Percentiles rank a stretch among this genome's conserved stretches.
Evolutionary conservation across 106 monocot species (phyloP).

Genomic region (Posidonia australis): DNA sequence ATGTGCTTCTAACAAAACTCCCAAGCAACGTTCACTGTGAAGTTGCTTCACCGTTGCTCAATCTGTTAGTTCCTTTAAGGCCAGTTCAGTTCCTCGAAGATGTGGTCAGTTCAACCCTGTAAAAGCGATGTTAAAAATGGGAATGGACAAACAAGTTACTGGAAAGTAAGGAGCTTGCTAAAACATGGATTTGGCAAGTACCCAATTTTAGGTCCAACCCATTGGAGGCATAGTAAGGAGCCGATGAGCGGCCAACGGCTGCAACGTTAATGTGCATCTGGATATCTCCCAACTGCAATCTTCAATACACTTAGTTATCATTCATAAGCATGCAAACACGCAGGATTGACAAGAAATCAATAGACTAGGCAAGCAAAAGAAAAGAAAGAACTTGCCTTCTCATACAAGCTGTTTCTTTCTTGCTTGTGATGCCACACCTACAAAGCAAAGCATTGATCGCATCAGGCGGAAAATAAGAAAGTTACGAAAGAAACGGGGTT

Average conservation of each 20-base stretch:
- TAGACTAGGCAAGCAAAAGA: background rate
- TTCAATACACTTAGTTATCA: background rate
- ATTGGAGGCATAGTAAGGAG: background rate
- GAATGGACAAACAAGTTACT: too few relatives aligned
- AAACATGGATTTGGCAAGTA: too few relatives aligned
- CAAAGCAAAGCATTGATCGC: background rate
- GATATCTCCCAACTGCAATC: background rate
- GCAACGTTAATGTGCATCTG: background rate
- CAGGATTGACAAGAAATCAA: background rate
- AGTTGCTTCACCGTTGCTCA: too few relatives aligned
- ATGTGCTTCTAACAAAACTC: too few relatives aligned
- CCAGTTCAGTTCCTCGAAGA: too few relatives aligned
- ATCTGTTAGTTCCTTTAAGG: too few relatives aligned
- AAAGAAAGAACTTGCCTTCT: background rate
- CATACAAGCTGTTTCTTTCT: background rate
- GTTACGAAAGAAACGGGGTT: background rate
- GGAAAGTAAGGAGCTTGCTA: too few relatives aligned
- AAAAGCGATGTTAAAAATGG: too few relatives aligned
- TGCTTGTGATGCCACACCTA: slow-evolving; percentile 5
- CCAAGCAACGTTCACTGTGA: too few relatives aligned
- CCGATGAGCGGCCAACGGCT: background rate
- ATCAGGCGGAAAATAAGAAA: background rate
- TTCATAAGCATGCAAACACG: background rate
- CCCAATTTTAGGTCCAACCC: slow-evolving; percentile 4
- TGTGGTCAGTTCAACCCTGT: too few relatives aligned